phyloP scores from a whole-genome alignment of 192 early-diverging fungal genomes.

The Dimargaris cristalligena region DNA sequence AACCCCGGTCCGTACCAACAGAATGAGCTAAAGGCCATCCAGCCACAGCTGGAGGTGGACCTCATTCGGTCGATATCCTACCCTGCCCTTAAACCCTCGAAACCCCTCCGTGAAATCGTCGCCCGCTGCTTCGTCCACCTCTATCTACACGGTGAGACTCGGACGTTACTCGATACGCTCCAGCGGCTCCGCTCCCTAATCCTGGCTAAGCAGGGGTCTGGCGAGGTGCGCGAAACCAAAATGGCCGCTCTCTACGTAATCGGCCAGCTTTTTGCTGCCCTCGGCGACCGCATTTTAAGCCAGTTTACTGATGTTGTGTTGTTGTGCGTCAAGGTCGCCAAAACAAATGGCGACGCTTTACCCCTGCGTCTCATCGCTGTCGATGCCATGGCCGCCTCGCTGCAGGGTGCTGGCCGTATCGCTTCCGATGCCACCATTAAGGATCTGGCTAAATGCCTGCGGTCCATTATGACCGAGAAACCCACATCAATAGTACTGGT shows the following conservation, averaged over 20 bases:
- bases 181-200: conserved; percentile 40
- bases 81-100: conserved; percentile 38
- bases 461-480: conserved; percentile 50
- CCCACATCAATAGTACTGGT: conserved; percentile 27
- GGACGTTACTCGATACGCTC: conserved; percentile 64
- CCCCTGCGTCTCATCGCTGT: conserved; percentile 51
- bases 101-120: conserved; percentile 53
- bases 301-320: conserved; percentile 26
- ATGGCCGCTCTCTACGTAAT: conserved; percentile 50
- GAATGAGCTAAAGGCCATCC: conserved; percentile 40
- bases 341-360: conserved; percentile 19
- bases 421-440: conserved; percentile 46
- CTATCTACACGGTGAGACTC: conserved; percentile 56
- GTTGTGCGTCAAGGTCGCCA: conserved; percentile 13
- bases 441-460: conserved; percentile 52
- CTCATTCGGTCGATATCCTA: conserved; percentile 52
- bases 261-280: conserved; percentile 58
- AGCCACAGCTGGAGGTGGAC: conserved; percentile 54
- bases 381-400: conserved; percentile 36
- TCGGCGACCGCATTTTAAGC: conserved; percentile 34
- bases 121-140: conserved; percentile 46
- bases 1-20: conserved; percentile 10
- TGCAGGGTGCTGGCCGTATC: conserved; percentile 55
- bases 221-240: conserved; percentile 12
- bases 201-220: conserved; percentile 34